Evolutionary conservation across 192 early-diverging fungal species (phyloP), one percentile per base, ranked within the genome.

Genomic region (Phycomyces nitens): DNA sequence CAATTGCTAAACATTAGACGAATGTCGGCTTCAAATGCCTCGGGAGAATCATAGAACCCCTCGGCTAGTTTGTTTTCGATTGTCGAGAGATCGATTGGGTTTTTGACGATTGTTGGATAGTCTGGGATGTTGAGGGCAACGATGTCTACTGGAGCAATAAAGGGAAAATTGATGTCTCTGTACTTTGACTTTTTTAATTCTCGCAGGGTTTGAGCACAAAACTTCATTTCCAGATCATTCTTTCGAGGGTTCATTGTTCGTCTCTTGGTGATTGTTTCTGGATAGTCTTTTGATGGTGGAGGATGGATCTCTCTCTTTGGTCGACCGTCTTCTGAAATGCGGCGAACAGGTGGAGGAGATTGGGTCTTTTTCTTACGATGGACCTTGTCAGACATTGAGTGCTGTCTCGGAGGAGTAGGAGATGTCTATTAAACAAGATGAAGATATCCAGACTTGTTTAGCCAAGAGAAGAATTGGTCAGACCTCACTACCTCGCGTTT

Each of bases 1-100:
- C 94, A 96, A 76, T 96, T 96, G 53, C 77, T 76, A 64, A 96
- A 84, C 81, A 95, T 92, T 26, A 94, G 78, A 11, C 85, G 83
- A 20, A 88, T 69, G 65, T 96, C 94, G 0, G 82, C 79, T 64
- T 88, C 86, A 61, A 92, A 93, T 47, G 89, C 88, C 14, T 84
- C 80, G 8, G 82, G 72, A 26, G 66, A 69, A 12, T 65, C 51
- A 67, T 96, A 96, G 15, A 79, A 73, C 5, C 82, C 84, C 41
- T 67, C 53, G 44, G 92, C 86, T 6, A 94, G 75, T 73, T 87
- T 88, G 51, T 72, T 69, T 66, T 80, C 76, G 12, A 96, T 87
- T 0, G 94, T 96, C 23, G 82, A 78, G 41, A 96, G 67, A 68
- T 96, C 94, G 91, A 96, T 96, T 8, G 94, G 94, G 58, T 88